Base-by-base conservation (phyloP, 1,284 basidiomycete species). In the Inonotus hispidus region DNA sequence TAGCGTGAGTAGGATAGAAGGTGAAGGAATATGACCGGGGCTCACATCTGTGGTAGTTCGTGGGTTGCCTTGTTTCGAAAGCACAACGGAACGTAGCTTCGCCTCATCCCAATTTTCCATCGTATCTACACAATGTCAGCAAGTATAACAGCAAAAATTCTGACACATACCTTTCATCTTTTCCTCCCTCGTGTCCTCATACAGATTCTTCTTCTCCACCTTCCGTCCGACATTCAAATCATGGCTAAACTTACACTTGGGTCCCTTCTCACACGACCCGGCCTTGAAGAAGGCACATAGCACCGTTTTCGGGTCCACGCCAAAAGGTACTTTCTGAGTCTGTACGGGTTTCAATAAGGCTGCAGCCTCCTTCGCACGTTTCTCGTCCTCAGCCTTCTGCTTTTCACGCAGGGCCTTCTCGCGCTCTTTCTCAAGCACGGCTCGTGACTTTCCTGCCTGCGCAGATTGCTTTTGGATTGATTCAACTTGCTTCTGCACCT, bases 61-160 rank as follows among this genome's bases (percentile, higher is more conserved):
- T 55, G 95, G 95, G 74, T 97, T 98, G 37, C 93, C 93, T 61
- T 84, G 80, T 74, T 98, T 98, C 58, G 91, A 92, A 14, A 88
- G 70, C 8, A 99, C 92, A 62, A 99, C 97, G 27, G 77, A 83
- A 54, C 87, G 81, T 56, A 99, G 78, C 75, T 96, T 98, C 67
- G 88, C 95, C 67, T 98, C 92, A 75, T 98, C 95, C 96, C 96
- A 99, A 68, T 81, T 88, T 68, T 98, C 95, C 96, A 99, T 99
- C 8, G 95, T 97, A 74, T 97, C 95, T 91, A 67, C 35, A 38
- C 46, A 7, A 64, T 46, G 41, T 35, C 41, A 53, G 53, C 41
- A 60, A 61, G 64, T 21, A 65, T 59, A 14, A 38, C 27, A 49
- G n/a, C 25, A 63, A 47, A 29, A 35, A 45, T 21, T 37, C n/a